These are phyloP conservation scores for Ascochyta koolunga DNA, from an alignment of 2,329 filamentous ascomycete species.

Conservation along the genomic window DNA sequence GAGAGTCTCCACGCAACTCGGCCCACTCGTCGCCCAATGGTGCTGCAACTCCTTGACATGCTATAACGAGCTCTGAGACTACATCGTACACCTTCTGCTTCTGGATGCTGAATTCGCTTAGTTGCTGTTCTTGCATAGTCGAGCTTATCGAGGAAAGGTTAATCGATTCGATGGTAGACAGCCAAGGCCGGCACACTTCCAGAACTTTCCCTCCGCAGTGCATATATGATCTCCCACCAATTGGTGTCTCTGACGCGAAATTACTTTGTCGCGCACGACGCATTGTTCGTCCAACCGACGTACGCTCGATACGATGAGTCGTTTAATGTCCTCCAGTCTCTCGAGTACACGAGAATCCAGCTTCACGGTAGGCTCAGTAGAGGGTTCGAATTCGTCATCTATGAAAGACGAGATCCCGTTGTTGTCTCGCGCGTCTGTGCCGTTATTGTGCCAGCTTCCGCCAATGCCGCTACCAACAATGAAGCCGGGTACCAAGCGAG, in stretches of 20 bases:
- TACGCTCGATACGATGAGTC: slow-evolving; percentile 83
- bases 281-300: slow-evolving; percentile 87
- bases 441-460: slow-evolving; percentile 83
- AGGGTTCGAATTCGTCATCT: slow-evolving; percentile 79
- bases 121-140: slow-evolving; percentile 80
- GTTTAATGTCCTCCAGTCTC: slow-evolving; percentile 82
- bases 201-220: slow-evolving; percentile 75
- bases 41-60: slow-evolving; percentile 89
- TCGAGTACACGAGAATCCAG: slow-evolving; percentile 81
- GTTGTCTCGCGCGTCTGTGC: slow-evolving; percentile 68
- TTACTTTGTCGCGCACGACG: slow-evolving; percentile 76
- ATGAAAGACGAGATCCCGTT: slow-evolving; percentile 73
- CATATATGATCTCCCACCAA: slow-evolving; percentile 83
- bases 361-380: slow-evolving; percentile 71
- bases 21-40: slow-evolving; percentile 96
- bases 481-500: slow-evolving; percentile 91
- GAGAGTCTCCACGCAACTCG: slow-evolving; percentile 84
- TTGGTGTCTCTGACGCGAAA: slow-evolving; percentile 79
- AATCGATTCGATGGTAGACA: slow-evolving; percentile 88
- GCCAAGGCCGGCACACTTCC: slow-evolving; percentile 88
- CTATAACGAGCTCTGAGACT: slow-evolving; percentile 84
- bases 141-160: slow-evolving; percentile 81
- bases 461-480: slow-evolving; percentile 82
- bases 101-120: slow-evolving; percentile 85
- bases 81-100: slow-evolving; percentile 96